phyloP scores from a whole-genome alignment of 129 eudicot genomes.

The Mikania micrantha region DNA sequence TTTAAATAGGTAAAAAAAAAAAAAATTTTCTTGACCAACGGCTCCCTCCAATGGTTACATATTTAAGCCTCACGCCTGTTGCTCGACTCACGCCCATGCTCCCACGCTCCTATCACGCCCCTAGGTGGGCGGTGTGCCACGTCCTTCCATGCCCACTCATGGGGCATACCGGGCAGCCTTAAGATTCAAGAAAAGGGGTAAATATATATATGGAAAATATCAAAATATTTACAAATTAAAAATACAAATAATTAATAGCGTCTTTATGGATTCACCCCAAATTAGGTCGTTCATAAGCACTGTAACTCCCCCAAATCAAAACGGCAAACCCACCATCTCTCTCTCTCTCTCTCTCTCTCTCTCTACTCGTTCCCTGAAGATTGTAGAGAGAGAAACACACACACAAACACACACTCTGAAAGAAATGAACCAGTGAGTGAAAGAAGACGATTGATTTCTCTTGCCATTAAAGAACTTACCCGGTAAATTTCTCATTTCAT shows the following conservation, averaged over 20 bases:
- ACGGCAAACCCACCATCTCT: not conserved
- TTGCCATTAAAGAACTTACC: conserved; percentile 15
- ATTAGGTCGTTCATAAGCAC: conserved; percentile 11
- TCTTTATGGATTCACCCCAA: no score
- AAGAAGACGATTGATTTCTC: conserved; percentile 8
- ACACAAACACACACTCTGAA: not conserved
- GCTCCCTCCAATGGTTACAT: no score
- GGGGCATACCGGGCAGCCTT: no score
- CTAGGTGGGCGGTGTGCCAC: no score
- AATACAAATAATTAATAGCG: not conserved
- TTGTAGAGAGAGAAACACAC: conserved; percentile 29
- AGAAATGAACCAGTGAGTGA: conserved; percentile 1
- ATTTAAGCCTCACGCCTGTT: no score
- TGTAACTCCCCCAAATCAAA: conserved; percentile 13
- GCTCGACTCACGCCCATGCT: no score
- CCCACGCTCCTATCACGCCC: no score
- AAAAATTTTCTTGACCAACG: no score
- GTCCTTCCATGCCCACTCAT: no score
- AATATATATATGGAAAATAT: not conserved
- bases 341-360: conserved; percentile 15
- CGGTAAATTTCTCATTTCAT: conserved; percentile 1
- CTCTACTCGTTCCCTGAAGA: conserved; percentile 11
- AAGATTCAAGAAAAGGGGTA: not conserved
- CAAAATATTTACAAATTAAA: no score
- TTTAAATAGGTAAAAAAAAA: no score